Conservation (phyloP, 495 filamentous ascomycete species). For the Penicillium cinerascens region DNA sequence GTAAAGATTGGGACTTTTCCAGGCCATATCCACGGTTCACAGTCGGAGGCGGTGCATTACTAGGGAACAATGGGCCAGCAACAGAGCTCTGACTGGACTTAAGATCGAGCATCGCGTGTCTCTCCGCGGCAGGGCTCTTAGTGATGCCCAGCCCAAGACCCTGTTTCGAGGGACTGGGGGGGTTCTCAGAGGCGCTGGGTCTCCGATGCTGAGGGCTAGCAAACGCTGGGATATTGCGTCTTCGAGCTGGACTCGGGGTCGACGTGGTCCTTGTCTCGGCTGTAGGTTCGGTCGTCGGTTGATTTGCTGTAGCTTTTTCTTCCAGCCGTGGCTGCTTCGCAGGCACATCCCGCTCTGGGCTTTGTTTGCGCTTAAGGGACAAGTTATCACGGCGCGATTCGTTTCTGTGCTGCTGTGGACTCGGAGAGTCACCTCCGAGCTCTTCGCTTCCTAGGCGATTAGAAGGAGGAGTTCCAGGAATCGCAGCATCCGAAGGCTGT, state of each 20-base stretch:
- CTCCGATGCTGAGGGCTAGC: constrained; percentile 19
- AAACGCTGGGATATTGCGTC: constrained; percentile 18
- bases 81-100: constrained; percentile 2
- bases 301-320: background rate
- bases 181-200: constrained; percentile 8
- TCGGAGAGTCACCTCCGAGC: background rate
- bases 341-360: constrained; percentile 10
- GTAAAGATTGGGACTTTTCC: constrained; percentile 7
- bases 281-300: background rate
- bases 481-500: background rate
- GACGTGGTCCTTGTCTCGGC: background rate
- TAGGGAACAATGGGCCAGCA: background rate
- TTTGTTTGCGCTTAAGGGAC: constrained; percentile 31
- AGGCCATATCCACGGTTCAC: background rate
- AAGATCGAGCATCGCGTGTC: constrained; percentile 1
- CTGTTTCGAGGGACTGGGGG: background rate
- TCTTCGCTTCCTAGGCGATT: background rate
- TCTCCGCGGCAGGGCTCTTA: constrained; percentile 20
- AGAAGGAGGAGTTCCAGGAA: background rate
- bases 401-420: background rate
- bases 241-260: constrained; percentile 6
- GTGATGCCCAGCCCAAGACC: constrained; percentile 35
- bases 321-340: constrained; percentile 30
- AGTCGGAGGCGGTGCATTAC: background rate
- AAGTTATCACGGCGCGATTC: background rate